Evolutionary conservation across 768 basidiomycete genomes (phyloP).

Genomic region (Tricholoma sp.): DNA sequence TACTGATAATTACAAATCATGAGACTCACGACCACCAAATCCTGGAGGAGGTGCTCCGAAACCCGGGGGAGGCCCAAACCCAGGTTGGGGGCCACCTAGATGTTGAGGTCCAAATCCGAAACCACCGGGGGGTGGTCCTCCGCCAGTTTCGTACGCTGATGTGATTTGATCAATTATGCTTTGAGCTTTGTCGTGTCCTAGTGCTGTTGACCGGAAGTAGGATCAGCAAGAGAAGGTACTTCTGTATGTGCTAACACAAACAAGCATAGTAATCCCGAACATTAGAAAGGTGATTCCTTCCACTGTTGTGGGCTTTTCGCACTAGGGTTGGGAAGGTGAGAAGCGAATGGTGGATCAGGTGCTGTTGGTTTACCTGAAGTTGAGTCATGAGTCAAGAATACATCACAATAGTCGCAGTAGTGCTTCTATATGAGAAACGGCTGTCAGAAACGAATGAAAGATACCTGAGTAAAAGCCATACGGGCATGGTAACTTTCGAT

Average conservation of each 20-base stretch:
- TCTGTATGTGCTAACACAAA: slow-evolving; percentile 28
- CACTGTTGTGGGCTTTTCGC: slow-evolving; percentile 97
- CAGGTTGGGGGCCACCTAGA: slow-evolving; percentile 52
- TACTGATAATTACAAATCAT: not conserved
- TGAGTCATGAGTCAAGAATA: slow-evolving; percentile 91
- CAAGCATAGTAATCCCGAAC: slow-evolving; percentile 97
- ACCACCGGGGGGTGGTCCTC: slow-evolving; percentile 82
- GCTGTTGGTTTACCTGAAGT: slow-evolving; percentile 61
- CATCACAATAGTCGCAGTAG: slow-evolving; percentile 92
- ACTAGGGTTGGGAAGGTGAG: slow-evolving; percentile 42
- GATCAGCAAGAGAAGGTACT: not conserved
- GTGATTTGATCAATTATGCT: slow-evolving; percentile 98
- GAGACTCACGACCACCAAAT: slow-evolving; percentile 47
- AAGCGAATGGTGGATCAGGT: not conserved
- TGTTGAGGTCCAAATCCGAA: slow-evolving; percentile 85
- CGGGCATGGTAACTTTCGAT: slow-evolving; percentile 52
- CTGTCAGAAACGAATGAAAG: not conserved
- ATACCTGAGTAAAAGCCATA: slow-evolving; percentile 28
- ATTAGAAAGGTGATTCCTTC: slow-evolving; percentile 94
- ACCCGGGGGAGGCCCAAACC: slow-evolving; percentile 43
- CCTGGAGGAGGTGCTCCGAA: slow-evolving; percentile 48
- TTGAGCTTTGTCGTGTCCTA: slow-evolving; percentile 96
- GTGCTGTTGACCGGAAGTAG: slow-evolving; percentile 39
- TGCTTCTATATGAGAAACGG: slow-evolving; percentile 58
- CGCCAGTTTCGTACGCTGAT: slow-evolving; percentile 81